Evolutionary conservation across 1,139 yeast genomes (phyloP).

Genomic region (Sugiyamaella neomexicana): DNA sequence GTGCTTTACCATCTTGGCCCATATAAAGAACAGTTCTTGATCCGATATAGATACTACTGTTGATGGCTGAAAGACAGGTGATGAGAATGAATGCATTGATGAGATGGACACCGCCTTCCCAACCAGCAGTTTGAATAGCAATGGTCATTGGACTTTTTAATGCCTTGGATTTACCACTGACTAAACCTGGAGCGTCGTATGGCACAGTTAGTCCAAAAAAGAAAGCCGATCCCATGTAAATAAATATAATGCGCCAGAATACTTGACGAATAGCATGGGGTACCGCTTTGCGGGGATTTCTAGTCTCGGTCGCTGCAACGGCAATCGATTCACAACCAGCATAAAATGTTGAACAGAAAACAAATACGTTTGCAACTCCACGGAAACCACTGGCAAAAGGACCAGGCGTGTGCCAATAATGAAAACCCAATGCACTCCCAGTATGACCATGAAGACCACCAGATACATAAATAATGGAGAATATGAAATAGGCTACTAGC

Average conservation of each 20-base stretch:
- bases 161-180: constrained; percentile 43
- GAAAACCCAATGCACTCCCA: constrained; percentile 40
- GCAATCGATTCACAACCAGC: constrained; percentile 87
- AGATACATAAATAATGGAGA: constrained; percentile 58
- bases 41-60: constrained; percentile 67
- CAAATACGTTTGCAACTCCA: constrained; percentile 70
- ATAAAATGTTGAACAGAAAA: constrained; percentile 64
- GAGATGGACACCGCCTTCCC: constrained; percentile 66
- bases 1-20: constrained; percentile 63
- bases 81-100: constrained; percentile 72
- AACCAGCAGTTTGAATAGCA: constrained; percentile 67
- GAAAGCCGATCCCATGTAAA: constrained; percentile 76
- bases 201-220: constrained; percentile 86
- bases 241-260: constrained; percentile 72
- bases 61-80: constrained; percentile 69
- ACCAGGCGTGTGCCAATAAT: constrained; percentile 93
- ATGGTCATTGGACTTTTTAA: constrained; percentile 74
- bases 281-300: constrained; percentile 76
- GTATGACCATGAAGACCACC: constrained; percentile 53
- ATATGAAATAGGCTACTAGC: constrained; percentile 57
- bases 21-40: constrained; percentile 62
- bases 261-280: constrained; percentile 86
- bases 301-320: constrained; percentile 84
- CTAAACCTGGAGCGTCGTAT: constrained; percentile 57
- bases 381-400: constrained; percentile 65